Percentiles rank a stretch among this genome's conserved stretches.
Evolutionary conservation across 805 yeast species (phyloP).

Genomic region (Ogataea methanolica): DNA sequence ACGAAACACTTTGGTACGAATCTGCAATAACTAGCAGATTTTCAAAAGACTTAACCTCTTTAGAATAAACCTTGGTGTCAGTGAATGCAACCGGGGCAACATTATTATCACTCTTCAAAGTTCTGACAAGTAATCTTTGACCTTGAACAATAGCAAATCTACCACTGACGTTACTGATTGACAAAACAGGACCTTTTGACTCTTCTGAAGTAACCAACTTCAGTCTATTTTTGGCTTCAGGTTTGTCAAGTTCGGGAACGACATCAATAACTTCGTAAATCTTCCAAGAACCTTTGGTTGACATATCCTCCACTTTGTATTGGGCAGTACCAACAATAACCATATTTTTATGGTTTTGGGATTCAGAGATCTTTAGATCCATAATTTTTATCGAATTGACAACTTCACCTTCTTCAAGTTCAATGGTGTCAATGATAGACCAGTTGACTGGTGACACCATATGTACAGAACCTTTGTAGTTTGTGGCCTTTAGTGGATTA

Average conservation of each 20-base stretch:
- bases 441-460: constrained; percentile 72
- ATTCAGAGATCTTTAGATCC: constrained; percentile 34
- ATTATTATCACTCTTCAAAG: constrained; percentile 67
- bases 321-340: constrained; percentile 77
- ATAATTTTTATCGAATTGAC: constrained; percentile 53
- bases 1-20: constrained; percentile 66
- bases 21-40: constrained; percentile 82
- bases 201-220: constrained; percentile 69
- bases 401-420: constrained; percentile 63
- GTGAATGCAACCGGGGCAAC: constrained; percentile 92
- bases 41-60: constrained; percentile 78
- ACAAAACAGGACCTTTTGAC: constrained; percentile 78
- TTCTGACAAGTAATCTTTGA: constrained; percentile 73
- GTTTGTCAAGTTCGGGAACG: constrained; percentile 84
- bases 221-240: constrained; percentile 76
- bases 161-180: constrained; percentile 77
- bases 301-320: constrained; percentile 72
- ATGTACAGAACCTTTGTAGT: constrained; percentile 57
- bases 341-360: constrained; percentile 46
- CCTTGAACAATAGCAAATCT: constrained; percentile 83
- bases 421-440: constrained; percentile 68
- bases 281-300: constrained; percentile 73
- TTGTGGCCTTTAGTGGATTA: constrained; percentile 44
- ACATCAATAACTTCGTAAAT: constrained; percentile 73
- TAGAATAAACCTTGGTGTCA: constrained; percentile 76